Percentiles rank a stretch among this genome's conserved stretches.
Conservation (phyloP, 306 rosid species). For the Potentilla sterilis region DNA sequence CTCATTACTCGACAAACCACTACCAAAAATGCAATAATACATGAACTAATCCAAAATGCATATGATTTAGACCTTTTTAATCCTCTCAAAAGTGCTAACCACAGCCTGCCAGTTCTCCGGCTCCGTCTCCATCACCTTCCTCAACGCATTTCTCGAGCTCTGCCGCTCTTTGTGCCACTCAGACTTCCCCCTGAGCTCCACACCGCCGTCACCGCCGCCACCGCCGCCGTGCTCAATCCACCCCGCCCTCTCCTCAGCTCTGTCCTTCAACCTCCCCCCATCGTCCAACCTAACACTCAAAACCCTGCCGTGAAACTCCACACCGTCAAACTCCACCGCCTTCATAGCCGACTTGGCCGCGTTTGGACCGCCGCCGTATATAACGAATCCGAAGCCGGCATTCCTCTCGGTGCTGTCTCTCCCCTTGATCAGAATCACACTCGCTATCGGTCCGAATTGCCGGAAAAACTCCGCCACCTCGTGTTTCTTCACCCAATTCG, state of each 20-base stretch:
- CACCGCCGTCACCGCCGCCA: constrained; percentile 39
- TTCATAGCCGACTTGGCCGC: constrained; percentile 63
- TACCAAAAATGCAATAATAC: no score
- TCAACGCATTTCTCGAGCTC: constrained; percentile 48
- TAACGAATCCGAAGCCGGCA: constrained; percentile 77
- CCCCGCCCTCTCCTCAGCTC: constrained; percentile 47
- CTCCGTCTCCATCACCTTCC: constrained; percentile 66
- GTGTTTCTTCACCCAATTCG: constrained; percentile 70
- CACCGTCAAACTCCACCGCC: constrained; percentile 90
- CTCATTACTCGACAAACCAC: no score
- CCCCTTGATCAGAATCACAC: constrained; percentile 72
- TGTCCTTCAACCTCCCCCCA: constrained; percentile 70
- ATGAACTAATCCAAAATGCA: background rate
- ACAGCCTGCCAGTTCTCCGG: constrained; percentile 97
- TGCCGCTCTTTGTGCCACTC: constrained; percentile 90
- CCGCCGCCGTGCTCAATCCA: constrained; percentile 46
- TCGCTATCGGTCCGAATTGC: constrained; percentile 74
- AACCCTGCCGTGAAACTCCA: constrained; percentile 82
- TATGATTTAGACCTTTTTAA: constrained; percentile 56
- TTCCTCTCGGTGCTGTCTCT: constrained; percentile 51
- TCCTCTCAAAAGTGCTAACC: constrained; percentile 59
- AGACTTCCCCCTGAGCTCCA: constrained; percentile 41
- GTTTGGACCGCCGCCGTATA: constrained; percentile 39
- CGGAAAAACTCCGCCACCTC: constrained; percentile 73
- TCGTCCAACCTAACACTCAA: constrained; percentile 83